phyloP scores from a whole-genome alignment of 495 filamentous ascomycete species.

The Talaromyces adpressus region DNA sequence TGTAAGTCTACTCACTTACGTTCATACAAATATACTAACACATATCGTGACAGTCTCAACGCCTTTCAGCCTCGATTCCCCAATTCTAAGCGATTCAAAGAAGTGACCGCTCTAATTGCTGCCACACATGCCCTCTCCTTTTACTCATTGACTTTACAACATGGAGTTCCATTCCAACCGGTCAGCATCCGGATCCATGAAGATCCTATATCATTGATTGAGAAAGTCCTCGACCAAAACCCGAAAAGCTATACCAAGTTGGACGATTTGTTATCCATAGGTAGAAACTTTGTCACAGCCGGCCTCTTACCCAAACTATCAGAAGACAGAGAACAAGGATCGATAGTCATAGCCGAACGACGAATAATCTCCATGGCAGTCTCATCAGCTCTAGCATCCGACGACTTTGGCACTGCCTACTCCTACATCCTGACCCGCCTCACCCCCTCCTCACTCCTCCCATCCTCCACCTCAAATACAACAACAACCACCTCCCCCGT shows the following conservation, averaged over 20 bases:
- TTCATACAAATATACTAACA: not conserved
- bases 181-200: conserved; percentile 80
- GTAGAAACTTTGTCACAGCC: conserved; percentile 65
- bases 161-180: conserved; percentile 86
- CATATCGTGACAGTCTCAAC: conserved; percentile 46
- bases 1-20: conserved; percentile 44
- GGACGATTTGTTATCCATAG: conserved; percentile 76
- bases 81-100: conserved; percentile 45
- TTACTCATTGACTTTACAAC: conserved; percentile 83
- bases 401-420: conserved; percentile 96
- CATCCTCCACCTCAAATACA: conserved; percentile 14
- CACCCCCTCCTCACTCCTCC: conserved; percentile 28
- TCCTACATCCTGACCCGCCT: conserved; percentile 77
- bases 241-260: conserved; percentile 76
- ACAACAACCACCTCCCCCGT: conserved; percentile 17
- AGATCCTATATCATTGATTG: conserved; percentile 78
- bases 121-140: conserved; percentile 84
- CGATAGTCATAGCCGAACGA: conserved; percentile 41
- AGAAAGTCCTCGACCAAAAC: conserved; percentile 85
- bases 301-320: conserved; percentile 34
- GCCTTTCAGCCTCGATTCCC: conserved; percentile 61
- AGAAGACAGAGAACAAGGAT: conserved; percentile 13
- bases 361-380: conserved; percentile 85
- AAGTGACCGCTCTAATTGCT: conserved; percentile 61
- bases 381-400: conserved; percentile 72